Base-by-base conservation (phyloP, 768 basidiomycete genomes). In the Postia placenta region DNA sequence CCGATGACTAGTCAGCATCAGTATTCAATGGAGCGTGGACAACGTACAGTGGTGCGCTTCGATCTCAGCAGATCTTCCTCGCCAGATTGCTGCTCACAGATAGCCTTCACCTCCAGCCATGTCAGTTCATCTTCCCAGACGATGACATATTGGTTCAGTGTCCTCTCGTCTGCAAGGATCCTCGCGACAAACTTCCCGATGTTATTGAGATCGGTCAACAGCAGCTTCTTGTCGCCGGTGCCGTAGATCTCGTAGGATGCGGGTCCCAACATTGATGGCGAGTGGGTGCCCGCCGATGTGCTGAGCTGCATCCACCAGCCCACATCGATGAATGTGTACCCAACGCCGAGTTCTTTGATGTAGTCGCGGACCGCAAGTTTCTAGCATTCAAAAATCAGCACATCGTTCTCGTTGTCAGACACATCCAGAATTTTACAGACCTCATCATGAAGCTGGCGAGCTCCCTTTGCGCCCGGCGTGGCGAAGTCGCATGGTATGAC, bases 261-360 rank as follows among this genome's bases (percentile, higher is more conserved):
- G 11, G 26, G 40, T 35, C 42, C 48, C 4, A 40, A 19, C 2
- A 30, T 27, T 2, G 28, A 22, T 15, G 19, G 28, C 20, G 36
- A 45, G 1, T 35, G 42, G 17, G 43, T 14, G 3, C 37, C 38
- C 9, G 40, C 25, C 3, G 58, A 48, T 6, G 59, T 40, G 9
- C 48, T 5, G 5, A 56, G 14, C 45, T 67, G 62, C 55, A 58
- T 56, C 65, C 67, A 67, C 52, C 54, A 64, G 4, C 66, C 64
- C n/a, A 63, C 61, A 42, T 65, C 65, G 44, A 67, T 63, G 51
- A 64, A 60, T 6, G 67, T 67, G 45, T 68, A 60, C 14, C 25
- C 40, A 2, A 64, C 47, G 30, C 55, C 59, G 15, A 60, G 48
- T 7, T 53, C 55, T 12, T 56, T 36, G 45, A 66, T 45, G 45